Evolutionary conservation across 139 green algal species (phyloP).

Genomic region (Diplosphaera chodatii): DNA sequence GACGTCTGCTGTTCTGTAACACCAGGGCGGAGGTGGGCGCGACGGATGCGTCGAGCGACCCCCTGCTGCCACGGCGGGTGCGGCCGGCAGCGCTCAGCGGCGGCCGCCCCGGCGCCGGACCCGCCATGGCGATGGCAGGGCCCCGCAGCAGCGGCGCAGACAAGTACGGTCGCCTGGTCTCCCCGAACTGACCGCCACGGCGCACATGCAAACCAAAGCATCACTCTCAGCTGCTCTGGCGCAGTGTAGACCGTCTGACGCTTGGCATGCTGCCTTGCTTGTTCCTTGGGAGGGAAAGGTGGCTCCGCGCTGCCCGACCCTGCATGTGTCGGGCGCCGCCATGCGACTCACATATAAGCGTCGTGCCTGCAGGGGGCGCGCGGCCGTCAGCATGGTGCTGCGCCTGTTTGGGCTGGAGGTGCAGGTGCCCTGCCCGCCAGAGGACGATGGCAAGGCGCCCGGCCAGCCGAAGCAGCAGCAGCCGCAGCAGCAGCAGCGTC

Average conservation of each 20-base stretch:
- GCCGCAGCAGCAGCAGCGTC: slow-evolving; percentile 11
- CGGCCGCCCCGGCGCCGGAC: slow-evolving; percentile 6
- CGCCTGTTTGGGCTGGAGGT: slow-evolving; percentile 63
- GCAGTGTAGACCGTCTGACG: too few relatives aligned
- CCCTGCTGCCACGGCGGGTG: slow-evolving; percentile 39
- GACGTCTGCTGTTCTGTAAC: too few relatives aligned
- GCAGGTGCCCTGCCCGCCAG: slow-evolving; percentile 27
- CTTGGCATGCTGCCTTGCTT: too few relatives aligned
- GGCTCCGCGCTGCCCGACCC: too few relatives aligned
- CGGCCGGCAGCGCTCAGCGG: neutral
- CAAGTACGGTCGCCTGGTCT: neutral
- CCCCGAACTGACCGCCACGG: too few relatives aligned
- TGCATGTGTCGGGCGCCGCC: too few relatives aligned
- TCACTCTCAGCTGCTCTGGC: too few relatives aligned
- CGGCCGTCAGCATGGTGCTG: slow-evolving; percentile 42
- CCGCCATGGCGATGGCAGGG: too few relatives aligned
- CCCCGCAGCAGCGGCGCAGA: slow-evolving; percentile 4
- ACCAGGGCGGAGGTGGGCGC: slow-evolving; percentile 2
- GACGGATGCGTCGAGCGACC: slow-evolving; percentile 26
- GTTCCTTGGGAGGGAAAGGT: too few relatives aligned
- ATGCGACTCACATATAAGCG: too few relatives aligned
- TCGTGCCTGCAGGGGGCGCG: too few relatives aligned
- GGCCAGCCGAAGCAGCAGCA: slow-evolving; percentile 3
- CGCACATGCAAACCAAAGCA: too few relatives aligned
- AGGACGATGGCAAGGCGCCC: neutral